These are phyloP conservation scores for Mrakia frigida DNA, from an alignment of 768 basidiomycete genomes.

Conservation along the genomic window DNA sequence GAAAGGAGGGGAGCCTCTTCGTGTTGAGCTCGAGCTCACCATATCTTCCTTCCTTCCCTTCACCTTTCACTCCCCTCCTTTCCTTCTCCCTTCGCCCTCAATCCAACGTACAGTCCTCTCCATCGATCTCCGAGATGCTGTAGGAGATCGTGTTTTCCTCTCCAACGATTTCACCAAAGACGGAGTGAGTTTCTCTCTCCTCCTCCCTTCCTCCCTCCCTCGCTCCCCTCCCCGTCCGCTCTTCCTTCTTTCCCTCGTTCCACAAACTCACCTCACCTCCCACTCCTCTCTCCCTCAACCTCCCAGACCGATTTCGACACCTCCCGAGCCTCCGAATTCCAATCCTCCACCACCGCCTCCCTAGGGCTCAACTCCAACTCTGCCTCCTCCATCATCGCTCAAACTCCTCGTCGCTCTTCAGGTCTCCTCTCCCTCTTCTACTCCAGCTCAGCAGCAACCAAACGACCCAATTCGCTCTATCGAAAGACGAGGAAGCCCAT, in stretches of 20 bases:
- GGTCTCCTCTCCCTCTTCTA: conserved; percentile 19
- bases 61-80: neutral
- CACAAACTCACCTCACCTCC: too few relatives aligned
- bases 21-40: neutral
- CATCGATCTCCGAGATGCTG: conserved; percentile 83
- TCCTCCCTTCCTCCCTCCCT: neutral
- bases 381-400: conserved; percentile 23
- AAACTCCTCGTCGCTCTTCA: conserved; percentile 16
- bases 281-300: neutral
- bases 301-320: conserved; percentile 26
- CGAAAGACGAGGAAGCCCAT: conserved; percentile 34
- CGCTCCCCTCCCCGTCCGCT: neutral
- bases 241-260: neutral
- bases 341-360: neutral
- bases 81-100: neutral
- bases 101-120: conserved; percentile 67
- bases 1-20: neutral
- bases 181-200: conserved; percentile 52
- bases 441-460: conserved; percentile 16
- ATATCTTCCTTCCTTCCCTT: too few relatives aligned
- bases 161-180: conserved; percentile 75
- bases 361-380: conserved; percentile 11
- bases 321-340: conserved; percentile 9
- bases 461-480: conserved; percentile 16
- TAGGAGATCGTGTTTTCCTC: conserved; percentile 87